Percentiles rank a stretch among this genome's conserved stretches.
phyloP scores from a whole-genome alignment of 257 asterid species.

The Solanum etuberosum region DNA sequence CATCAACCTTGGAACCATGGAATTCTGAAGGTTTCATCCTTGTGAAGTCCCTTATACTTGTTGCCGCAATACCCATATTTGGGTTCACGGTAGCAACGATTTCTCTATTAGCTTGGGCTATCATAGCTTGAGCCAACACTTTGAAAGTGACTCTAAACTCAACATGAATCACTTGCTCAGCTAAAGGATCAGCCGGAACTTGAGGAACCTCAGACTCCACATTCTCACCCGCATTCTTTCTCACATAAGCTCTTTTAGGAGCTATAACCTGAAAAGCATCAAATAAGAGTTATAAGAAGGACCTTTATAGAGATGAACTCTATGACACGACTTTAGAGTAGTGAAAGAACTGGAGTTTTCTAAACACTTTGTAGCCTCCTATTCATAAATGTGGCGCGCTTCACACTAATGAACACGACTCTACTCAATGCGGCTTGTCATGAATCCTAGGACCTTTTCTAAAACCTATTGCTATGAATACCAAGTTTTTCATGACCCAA shows the following conservation, averaged over 20 bases:
- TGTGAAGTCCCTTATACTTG: background rate
- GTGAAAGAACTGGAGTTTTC: background rate
- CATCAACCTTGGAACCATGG: background rate
- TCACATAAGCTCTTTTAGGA: background rate
- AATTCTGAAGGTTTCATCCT: background rate
- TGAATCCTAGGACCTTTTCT: background rate
- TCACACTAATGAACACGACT: background rate
- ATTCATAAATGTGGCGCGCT: background rate
- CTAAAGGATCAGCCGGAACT: background rate
- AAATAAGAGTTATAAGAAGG: background rate
- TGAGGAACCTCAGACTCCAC: background rate
- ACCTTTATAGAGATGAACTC: background rate
- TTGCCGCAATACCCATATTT: background rate
- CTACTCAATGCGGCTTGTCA: background rate
- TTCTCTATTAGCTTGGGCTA: background rate
- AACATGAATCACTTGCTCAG: background rate
- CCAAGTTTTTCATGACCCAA: background rate
- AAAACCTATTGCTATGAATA: background rate
- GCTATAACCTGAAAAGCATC: background rate
- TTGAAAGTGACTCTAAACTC: background rate
- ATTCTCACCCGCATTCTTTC: background rate
- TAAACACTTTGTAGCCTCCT: background rate
- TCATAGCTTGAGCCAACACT: background rate
- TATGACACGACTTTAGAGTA: background rate
- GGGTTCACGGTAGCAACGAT: background rate